These are phyloP conservation scores for Herpetospermum pedunculosum DNA, from an alignment of 306 rosid species.

Conservation along the genomic window DNA sequence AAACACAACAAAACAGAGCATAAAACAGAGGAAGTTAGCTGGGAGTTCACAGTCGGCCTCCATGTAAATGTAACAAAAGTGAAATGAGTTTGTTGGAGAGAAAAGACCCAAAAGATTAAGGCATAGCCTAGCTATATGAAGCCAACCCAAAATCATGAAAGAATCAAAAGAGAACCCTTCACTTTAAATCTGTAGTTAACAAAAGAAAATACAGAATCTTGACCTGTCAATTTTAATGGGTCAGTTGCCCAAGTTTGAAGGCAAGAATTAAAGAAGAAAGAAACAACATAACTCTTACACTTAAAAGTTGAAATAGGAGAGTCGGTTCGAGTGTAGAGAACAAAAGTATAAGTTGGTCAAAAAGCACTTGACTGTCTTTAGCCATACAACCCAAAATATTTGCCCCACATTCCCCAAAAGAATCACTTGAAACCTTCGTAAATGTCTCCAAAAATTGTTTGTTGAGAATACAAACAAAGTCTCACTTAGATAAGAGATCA, in stretches of 20 bases:
- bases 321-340: too few species aligned
- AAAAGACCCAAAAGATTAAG: too few species aligned
- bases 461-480: too few species aligned
- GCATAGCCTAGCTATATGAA: not conserved
- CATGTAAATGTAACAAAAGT: too few species aligned
- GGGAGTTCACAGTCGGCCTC: too few species aligned
- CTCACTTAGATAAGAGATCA: too few species aligned
- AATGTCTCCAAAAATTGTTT: too few species aligned
- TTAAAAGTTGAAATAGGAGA: not conserved
- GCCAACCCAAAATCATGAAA: not conserved
- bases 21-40: not conserved
- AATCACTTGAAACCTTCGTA: conserved; percentile 3
- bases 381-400: not conserved
- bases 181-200: not conserved
- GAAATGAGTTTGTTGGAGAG: too few species aligned
- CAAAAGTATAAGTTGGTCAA: not conserved
- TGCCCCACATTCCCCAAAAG: not conserved
- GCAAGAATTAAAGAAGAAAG: not conserved
- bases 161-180: not conserved
- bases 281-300: not conserved
- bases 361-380: not conserved
- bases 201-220: not conserved
- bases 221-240: not conserved
- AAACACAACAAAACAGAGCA: too few species aligned
- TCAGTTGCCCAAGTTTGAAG: not conserved